Evolutionary conservation across 1,139 yeast genomes (phyloP).

Genomic region (Geotrichum restrictum): DNA sequence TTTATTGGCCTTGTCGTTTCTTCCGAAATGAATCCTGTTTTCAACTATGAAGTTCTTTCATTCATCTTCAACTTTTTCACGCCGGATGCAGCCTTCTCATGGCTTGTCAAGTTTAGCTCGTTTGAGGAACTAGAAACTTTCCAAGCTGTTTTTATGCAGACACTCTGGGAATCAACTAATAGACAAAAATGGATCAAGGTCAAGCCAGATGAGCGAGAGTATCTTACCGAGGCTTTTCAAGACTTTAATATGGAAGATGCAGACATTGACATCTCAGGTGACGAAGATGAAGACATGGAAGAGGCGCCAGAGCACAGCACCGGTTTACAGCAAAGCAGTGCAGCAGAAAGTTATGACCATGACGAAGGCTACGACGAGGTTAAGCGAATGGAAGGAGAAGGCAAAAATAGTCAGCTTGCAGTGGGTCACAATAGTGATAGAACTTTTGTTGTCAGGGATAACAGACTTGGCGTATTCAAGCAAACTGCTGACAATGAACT

Average conservation of each 20-base stretch:
- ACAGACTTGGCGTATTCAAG: constrained; percentile 75
- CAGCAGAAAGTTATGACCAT: constrained; percentile 28
- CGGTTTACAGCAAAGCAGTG: constrained; percentile 24
- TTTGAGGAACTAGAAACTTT: constrained; percentile 47
- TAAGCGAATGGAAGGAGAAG: constrained; percentile 34
- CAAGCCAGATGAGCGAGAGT: constrained; percentile 46
- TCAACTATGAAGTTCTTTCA: constrained; percentile 53
- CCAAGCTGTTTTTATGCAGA: constrained; percentile 50
- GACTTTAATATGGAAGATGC: constrained; percentile 38
- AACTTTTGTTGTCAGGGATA: constrained; percentile 73
- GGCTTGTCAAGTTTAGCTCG: constrained; percentile 54
- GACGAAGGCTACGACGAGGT: constrained; percentile 39
- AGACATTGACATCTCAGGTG: constrained; percentile 38
- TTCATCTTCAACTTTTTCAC: constrained; percentile 63
- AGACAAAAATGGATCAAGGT: constrained; percentile 48
- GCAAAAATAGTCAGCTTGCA: constrained; percentile 59
- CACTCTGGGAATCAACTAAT: constrained; percentile 62
- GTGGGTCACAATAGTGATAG: constrained; percentile 69
- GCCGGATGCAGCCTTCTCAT: constrained; percentile 50
- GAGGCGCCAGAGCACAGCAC: constrained; percentile 29
- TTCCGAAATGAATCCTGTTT: constrained; percentile 59
- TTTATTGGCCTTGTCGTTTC: constrained; percentile 47
- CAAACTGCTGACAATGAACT: constrained; percentile 52
- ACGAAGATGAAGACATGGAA: constrained; percentile 26
- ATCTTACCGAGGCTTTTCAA: constrained; percentile 48